Percentiles rank a stretch among this genome's conserved stretches.
Conservation (phyloP, 257 asterid genomes). For the Agastache rugosa region DNA sequence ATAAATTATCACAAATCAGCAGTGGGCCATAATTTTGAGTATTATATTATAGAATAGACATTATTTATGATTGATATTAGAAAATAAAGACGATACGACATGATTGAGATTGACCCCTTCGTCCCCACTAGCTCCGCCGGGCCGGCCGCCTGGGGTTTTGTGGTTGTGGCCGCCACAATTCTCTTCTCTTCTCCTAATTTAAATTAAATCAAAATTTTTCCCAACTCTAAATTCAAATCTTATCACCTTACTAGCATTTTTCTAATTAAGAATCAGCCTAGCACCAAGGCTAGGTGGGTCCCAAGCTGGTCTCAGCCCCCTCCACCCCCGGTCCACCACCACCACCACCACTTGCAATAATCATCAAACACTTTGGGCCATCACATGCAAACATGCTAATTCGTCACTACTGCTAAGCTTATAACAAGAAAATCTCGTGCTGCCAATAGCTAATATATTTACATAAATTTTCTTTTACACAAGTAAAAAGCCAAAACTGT, state of each 20-base stretch:
- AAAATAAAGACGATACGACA: neutral
- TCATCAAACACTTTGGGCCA: slow-evolving; percentile 25
- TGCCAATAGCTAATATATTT: slow-evolving; percentile 22
- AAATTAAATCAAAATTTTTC: neutral
- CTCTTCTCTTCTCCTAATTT: neutral
- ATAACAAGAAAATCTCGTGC: neutral
- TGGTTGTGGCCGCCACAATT: neutral
- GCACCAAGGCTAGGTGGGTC: slow-evolving; percentile 39
- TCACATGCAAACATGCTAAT: slow-evolving; percentile 19
- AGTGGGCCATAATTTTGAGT: neutral
- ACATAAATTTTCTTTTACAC: slow-evolving; percentile 18
- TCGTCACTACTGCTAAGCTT: neutral
- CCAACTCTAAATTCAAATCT: slow-evolving; percentile 1
- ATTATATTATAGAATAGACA: neutral
- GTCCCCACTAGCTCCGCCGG: neutral
- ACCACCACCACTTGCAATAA: slow-evolving; percentile 9
- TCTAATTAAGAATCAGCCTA: slow-evolving; percentile 28
- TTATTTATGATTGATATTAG: neutral
- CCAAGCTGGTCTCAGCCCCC: slow-evolving; percentile 21
- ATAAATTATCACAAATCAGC: neutral
- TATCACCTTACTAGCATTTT: neutral
- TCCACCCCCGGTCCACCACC: slow-evolving; percentile 25
- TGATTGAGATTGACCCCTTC: slow-evolving; percentile 11
- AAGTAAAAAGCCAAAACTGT: slow-evolving; percentile 32
- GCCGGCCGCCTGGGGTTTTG: neutral